Base-by-base conservation (phyloP, 2,329 filamentous ascomycete genomes). In the Xenoacremonium recifei region DNA sequence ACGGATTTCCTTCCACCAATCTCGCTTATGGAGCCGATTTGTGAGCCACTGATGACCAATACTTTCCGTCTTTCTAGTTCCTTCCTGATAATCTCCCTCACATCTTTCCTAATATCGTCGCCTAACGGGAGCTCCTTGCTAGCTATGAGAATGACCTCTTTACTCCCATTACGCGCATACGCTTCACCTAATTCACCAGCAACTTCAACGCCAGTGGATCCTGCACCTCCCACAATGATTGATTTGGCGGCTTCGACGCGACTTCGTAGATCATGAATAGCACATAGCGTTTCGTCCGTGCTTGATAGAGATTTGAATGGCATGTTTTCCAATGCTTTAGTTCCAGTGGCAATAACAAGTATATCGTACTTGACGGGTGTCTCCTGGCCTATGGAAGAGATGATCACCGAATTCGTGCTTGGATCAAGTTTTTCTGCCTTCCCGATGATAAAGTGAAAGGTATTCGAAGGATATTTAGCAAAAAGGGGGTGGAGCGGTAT, bases 121-220 rank as follows among this genome's bases (percentile, higher is more conserved):
- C 10, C 13, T 6, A 43, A 21, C 5, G 35, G 35, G 3, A 39
- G 35, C 21, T 12, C 6, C 12, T 37, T 31, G 20, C 17, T 12
- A 12, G 13, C 3, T 6, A 43, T 34, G 10, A 43, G 29, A 3
- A 21, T 43, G 40, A 66, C 45, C 12, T 59, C 47, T 38, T 57
- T 55, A 0, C 39, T 49, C 9, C 37, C 37, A 5, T 48, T 1
- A 6, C n/a, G n/a, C 4, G 20, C 48, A 37, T 60, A 66, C 21
- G 48, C 44, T 25, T 48, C 47, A 17, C 48, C 61, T 11, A 66
- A 49, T 42, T 66, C 64, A 2, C 38, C 42, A 3, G 42, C 42
- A 13, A 37, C 19, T 29, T 44, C 42, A 15, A 29, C 23, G 13
- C 42, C 42, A 6, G 42, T 45, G 16, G 18, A 27, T 4, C 42